Evolutionary conservation across 2,329 filamentous ascomycete species (phyloP).

Genomic region (Drechslera avenae): DNA sequence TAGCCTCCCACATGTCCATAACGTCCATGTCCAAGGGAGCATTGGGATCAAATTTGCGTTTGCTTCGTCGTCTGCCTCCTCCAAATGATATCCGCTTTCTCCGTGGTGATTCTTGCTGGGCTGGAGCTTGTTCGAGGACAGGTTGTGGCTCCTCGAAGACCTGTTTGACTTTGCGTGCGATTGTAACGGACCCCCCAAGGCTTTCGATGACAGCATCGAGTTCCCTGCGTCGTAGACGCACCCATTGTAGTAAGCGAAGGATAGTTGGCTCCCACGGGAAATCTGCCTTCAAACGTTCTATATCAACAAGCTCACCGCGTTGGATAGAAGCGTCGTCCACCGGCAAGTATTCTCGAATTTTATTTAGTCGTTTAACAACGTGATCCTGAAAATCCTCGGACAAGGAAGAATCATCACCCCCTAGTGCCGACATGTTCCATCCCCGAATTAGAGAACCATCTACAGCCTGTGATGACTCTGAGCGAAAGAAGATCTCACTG

Average conservation of each 20-base stretch:
- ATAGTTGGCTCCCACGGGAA: slow-evolving; percentile 60
- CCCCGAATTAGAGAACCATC: slow-evolving; percentile 33
- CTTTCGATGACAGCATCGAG: slow-evolving; percentile 51
- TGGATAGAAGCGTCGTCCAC: slow-evolving; percentile 39
- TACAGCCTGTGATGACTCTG: slow-evolving; percentile 19
- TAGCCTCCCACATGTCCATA: slow-evolving; percentile 28
- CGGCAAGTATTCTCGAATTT: slow-evolving; percentile 46
- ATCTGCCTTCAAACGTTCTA: slow-evolving; percentile 50
- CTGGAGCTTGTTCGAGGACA: slow-evolving; percentile 5
- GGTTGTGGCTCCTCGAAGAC: slow-evolving; percentile 23
- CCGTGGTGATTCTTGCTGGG: slow-evolving; percentile 23
- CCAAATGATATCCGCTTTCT: slow-evolving; percentile 38
- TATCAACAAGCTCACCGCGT: slow-evolving; percentile 45
- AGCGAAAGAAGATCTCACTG: slow-evolving; percentile 49
- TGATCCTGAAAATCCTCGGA: slow-evolving; percentile 41
- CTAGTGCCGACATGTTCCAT: slow-evolving; percentile 44
- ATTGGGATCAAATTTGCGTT: slow-evolving; percentile 38
- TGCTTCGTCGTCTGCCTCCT: slow-evolving; percentile 34
- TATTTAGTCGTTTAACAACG: slow-evolving; percentile 47
- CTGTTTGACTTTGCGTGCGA: slow-evolving; percentile 40
- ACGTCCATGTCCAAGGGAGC: slow-evolving; percentile 28
- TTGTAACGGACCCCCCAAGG: slow-evolving; percentile 52
- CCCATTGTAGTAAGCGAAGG: slow-evolving; percentile 54
- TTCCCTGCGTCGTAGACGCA: slow-evolving; percentile 52
- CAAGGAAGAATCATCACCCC: slow-evolving; percentile 46